Conservation (phyloP, 495 filamentous ascomycete genomes). For the Lasiosphaeria ovina region DNA sequence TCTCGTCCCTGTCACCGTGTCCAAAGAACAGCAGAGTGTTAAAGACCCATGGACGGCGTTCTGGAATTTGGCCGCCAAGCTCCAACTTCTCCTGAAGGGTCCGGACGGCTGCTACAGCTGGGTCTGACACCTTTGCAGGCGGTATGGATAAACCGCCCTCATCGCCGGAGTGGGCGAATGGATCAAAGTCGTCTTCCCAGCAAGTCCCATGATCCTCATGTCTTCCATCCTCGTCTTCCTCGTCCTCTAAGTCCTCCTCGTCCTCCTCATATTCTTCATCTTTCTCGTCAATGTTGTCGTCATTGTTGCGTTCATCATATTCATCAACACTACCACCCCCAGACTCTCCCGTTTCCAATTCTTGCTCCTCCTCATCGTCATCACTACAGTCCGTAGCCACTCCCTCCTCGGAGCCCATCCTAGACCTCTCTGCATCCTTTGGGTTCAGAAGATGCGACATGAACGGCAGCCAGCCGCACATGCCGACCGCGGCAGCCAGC, state of each 20-base stretch:
- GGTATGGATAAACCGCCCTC: slow-evolving; percentile 14
- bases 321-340: slow-evolving; percentile 9
- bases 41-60: slow-evolving; percentile 8
- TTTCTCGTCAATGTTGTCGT: background rate
- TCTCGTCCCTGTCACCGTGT: slow-evolving; percentile 50
- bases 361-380: slow-evolving; percentile 3
- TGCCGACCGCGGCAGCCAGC: slow-evolving; percentile 43
- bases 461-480: slow-evolving; percentile 59
- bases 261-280: background rate
- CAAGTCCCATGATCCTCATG: background rate
- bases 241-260: background rate
- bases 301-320: background rate
- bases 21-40: slow-evolving; percentile 48
- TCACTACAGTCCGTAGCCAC: slow-evolving; percentile 4
- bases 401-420: slow-evolving; percentile 7
- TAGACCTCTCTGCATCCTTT: slow-evolving; percentile 31
- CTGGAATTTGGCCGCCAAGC: slow-evolving; percentile 7
- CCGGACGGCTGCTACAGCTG: slow-evolving; percentile 19
- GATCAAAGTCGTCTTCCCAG: slow-evolving; percentile 26
- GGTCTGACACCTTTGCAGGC: slow-evolving; percentile 15
- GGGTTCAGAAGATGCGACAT: slow-evolving; percentile 6
- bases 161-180: slow-evolving; percentile 20
- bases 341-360: background rate
- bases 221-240: slow-evolving; percentile 8
- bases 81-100: slow-evolving; percentile 24